Conservation (phyloP, 495 filamentous ascomycete species). For the Amphirosellinia nigrospora region DNA sequence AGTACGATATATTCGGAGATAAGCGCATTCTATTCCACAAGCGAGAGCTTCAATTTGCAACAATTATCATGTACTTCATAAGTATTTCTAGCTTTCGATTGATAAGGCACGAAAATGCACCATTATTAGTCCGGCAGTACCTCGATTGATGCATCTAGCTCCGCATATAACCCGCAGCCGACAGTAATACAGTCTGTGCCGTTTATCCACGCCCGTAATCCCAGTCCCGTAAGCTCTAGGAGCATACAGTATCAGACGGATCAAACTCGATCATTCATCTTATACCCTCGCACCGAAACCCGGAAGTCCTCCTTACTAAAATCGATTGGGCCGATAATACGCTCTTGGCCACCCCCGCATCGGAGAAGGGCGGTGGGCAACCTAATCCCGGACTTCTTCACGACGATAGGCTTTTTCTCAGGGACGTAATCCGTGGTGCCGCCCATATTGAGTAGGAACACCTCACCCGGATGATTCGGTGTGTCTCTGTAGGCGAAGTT, state of each 20-base stretch:
- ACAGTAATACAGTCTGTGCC: neutral
- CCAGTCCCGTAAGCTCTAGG: neutral
- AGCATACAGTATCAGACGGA: neutral
- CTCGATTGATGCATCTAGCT: neutral
- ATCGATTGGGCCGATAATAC: neutral
- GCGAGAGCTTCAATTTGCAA: too few species aligned
- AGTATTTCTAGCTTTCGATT: neutral
- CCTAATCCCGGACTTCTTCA: conserved; percentile 41
- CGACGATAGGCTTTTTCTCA: conserved; percentile 39
- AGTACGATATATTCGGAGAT: too few species aligned
- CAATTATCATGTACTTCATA: too few species aligned
- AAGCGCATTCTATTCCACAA: too few species aligned
- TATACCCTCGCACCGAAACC: neutral
- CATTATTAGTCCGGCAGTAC: neutral
- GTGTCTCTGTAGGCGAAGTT: conserved; percentile 56
- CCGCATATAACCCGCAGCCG: neutral
- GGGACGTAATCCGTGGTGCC: conserved; percentile 56
- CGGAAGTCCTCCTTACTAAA: neutral
- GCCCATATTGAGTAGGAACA: conserved; percentile 48
- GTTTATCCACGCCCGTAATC: neutral
- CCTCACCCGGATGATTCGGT: conserved; percentile 48
- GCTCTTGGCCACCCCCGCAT: conserved; percentile 4
- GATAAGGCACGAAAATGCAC: neutral
- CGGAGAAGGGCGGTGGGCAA: conserved; percentile 10
- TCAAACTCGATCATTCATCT: neutral